Conservation (phyloP, 2,329 filamentous ascomycete genomes). For the Metarhizium guizhouense region DNA sequence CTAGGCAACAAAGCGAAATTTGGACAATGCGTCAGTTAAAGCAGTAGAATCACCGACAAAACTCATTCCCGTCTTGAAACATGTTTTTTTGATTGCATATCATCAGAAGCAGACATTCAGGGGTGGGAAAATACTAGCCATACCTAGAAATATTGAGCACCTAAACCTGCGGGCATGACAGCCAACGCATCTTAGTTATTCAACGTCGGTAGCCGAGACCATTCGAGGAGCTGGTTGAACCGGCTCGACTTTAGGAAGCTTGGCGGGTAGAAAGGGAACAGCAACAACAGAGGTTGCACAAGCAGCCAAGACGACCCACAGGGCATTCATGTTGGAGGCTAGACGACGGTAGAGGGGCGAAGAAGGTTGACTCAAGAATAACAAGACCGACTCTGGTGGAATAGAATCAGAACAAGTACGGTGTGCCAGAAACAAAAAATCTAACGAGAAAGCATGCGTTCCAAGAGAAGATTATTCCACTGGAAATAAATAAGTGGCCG, state of each 20-base stretch:
- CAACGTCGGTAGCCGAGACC: constrained; percentile 9
- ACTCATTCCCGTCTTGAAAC: constrained; percentile 32
- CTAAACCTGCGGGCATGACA: background rate
- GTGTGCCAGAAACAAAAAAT: no score
- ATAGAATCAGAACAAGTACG: no score
- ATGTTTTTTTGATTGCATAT: constrained; percentile 15
- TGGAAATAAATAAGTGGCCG: no score
- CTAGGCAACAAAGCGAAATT: background rate
- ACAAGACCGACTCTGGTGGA: no score
- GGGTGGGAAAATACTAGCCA: background rate
- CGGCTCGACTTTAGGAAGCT: background rate
- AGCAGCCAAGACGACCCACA: constrained; percentile 11
- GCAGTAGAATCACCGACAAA: constrained; percentile 22
- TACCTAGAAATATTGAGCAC: background rate
- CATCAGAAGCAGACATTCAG: constrained; percentile 8
- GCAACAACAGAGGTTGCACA: constrained; percentile 13
- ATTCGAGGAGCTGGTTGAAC: background rate
- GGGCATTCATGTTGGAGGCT: constrained; percentile 13
- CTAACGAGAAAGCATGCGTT: no score
- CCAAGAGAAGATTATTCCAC: no score
- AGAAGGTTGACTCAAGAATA: no score
- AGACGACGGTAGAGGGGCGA: background rate
- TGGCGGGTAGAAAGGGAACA: constrained; percentile 11
- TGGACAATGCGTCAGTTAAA: background rate
- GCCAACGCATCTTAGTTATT: background rate